Conservation (phyloP, 2,329 filamentous ascomycete genomes). For the Drechslera avenae region DNA sequence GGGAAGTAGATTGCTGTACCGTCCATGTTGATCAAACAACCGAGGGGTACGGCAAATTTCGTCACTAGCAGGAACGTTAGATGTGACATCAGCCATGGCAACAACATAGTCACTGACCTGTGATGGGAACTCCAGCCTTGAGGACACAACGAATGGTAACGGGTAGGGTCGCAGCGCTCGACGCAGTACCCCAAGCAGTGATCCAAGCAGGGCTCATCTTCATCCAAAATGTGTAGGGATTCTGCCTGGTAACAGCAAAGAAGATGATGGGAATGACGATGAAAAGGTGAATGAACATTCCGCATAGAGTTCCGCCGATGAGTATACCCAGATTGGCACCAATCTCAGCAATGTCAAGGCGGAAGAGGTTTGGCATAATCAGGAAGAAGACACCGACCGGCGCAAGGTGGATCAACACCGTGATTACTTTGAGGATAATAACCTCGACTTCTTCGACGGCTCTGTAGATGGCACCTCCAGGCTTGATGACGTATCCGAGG, state of each 20-base stretch:
- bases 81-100: background rate
- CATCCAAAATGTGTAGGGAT: constrained; percentile 57
- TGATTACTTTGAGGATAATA: constrained; percentile 56
- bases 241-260: constrained; percentile 46
- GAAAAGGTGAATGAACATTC: constrained; percentile 57
- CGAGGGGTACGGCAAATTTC: constrained; percentile 57
- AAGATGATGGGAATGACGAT: constrained; percentile 52
- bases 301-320: constrained; percentile 54
- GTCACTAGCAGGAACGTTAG: constrained; percentile 31
- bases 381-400: constrained; percentile 61
- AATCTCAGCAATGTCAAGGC: constrained; percentile 55
- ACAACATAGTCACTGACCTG: constrained; percentile 11
- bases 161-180: constrained; percentile 59
- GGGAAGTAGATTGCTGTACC: constrained; percentile 62
- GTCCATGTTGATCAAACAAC: constrained; percentile 49
- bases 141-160: constrained; percentile 54
- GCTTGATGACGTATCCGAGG: constrained; percentile 55
- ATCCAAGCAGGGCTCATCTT: constrained; percentile 59
- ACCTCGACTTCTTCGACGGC: constrained; percentile 56
- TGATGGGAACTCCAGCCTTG: constrained; percentile 51
- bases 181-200: constrained; percentile 61
- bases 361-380: constrained; percentile 59
- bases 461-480: constrained; percentile 50
- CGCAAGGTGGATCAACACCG: constrained; percentile 56
- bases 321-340: constrained; percentile 58